Evolutionary conservation across 768 basidiomycete species (phyloP).

Genomic region (Mrakia blollopis): DNA sequence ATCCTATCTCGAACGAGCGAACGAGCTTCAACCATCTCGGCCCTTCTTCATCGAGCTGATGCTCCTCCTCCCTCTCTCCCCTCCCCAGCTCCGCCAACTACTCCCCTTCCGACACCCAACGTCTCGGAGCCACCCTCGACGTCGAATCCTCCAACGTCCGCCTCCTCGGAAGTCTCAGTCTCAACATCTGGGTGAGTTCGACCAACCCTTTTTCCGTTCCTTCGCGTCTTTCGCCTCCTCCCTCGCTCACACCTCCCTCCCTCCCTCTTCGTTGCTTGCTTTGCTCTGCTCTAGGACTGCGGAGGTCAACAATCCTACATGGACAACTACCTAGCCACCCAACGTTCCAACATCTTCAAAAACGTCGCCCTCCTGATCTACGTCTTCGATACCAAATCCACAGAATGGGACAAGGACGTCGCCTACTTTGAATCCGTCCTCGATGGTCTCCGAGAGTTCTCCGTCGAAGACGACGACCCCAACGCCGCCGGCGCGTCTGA

Average conservation of each 20-base stretch:
- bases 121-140: conserved; percentile 94
- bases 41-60: conserved; percentile 20
- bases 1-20: too few relatives aligned
- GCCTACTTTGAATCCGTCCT: conserved; percentile 90
- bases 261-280: not conserved
- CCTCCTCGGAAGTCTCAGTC: conserved; percentile 89
- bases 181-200: conserved; percentile 46
- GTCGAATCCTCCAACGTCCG: conserved; percentile 97
- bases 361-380: conserved; percentile 97
- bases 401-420: conserved; percentile 74
- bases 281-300: conserved; percentile 78
- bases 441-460: conserved; percentile 65
- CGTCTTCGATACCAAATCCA: conserved; percentile 90
- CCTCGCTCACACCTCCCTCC: not conserved
- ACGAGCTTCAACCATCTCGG: not conserved
- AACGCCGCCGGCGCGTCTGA: not conserved
- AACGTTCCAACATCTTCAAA: conserved; percentile 90
- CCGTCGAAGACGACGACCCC: conserved; percentile 49
- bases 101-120: conserved; percentile 80
- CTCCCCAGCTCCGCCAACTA: conserved; percentile 58
- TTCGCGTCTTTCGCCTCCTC: not conserved
- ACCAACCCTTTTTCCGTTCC: not conserved
- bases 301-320: conserved; percentile 98
- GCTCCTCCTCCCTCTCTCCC: conserved; percentile 26
- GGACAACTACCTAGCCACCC: conserved; percentile 88